Evolutionary conservation across 2,329 filamentous ascomycete species (phyloP), one percentile per base, ranked within the genome.

Genomic region (Arthrocladium fulminans): DNA sequence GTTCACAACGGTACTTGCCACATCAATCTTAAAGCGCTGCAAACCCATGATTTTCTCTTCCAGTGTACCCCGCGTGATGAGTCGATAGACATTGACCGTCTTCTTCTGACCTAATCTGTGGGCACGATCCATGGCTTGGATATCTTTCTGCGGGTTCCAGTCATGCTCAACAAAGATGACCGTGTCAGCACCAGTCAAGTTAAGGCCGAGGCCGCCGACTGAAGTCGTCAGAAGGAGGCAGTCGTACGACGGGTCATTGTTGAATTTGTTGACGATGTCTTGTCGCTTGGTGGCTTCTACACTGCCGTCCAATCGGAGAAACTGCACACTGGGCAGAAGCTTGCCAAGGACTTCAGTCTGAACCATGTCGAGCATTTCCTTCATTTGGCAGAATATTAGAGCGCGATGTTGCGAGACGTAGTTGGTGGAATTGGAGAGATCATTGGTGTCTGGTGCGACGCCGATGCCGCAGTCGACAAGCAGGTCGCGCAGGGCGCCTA

Each of bases 141-240:
- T 80, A 67, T 98, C 92, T 67, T 95, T 95, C 65, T 98, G 92
- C 25, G 92, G 92, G 64, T 98, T 98, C 92, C 92, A 98, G 67
- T 98, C 92, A 67, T 98, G 94, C 68, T 98, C 92, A 24, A 98
- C 94, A 61, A 98, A 98, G 59, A 98, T 98, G 65, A 98, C 92
- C 0, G 92, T 98, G 67, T 98, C 92, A 2, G 92, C 92, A 57
- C 92, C 92, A 0, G 92, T 98, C 55, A 98, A 72, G 66, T 98
- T 98, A 49, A 98, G 77, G 23, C 92, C 92, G 1, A 98, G 74
- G 54, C 92, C 92, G 65, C 92, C 92, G 39, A 98, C 92, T 60
- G 85, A 94, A 0, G 92, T 98, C 0, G 94, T 98, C 54, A 98
- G 73, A 5, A 98, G 79, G 40, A 98, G 73, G 35, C 92, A 88